A percentile compares a stretch with the other conserved stretches of the same genome.
Evolutionary conservation across 257 asterid genomes (phyloP).

Genomic region (Echium plantagineum): DNA sequence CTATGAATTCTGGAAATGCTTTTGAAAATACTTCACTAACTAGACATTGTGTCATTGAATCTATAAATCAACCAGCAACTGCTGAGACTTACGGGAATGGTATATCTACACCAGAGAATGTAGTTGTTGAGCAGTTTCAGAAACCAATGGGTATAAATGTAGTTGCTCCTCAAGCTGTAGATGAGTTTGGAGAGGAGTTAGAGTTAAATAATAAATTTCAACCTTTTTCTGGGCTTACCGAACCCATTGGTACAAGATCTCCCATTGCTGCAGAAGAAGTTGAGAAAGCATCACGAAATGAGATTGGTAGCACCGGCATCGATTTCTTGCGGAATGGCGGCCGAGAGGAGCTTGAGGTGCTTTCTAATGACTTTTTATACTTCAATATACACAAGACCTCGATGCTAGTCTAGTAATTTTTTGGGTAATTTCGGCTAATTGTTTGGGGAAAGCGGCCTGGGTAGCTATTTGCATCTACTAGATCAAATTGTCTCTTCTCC

Average conservation of each 20-base stretch:
- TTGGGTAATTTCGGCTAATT: no score
- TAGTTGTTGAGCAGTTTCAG: constrained; percentile 22
- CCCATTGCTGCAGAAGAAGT: constrained; percentile 19
- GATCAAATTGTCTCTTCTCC: no score
- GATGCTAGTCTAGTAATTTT: neutral
- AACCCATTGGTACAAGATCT: constrained; percentile 12
- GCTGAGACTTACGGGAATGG: constrained; percentile 17
- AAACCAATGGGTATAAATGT: constrained; percentile 18
- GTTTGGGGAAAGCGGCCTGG: no score
- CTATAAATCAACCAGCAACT: constrained; percentile 11
- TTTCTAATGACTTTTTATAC: constrained; percentile 16
- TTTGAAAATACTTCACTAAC: constrained; percentile 16
- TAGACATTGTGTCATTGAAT: constrained; percentile 21
- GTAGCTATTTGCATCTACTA: no score
- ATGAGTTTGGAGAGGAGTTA: constrained; percentile 28
- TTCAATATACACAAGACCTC: neutral
- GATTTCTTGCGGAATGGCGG: constrained; percentile 25
- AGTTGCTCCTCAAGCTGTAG: constrained; percentile 18
- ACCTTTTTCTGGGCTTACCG: constrained; percentile 16
- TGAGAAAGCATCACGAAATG: constrained; percentile 22
- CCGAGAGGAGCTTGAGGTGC: constrained; percentile 79
- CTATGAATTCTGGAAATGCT: constrained; percentile 10
- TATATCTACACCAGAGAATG: constrained; percentile 23
- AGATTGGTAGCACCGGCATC: neutral
- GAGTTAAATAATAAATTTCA: constrained; percentile 22